Base-by-base conservation (phyloP, 1,284 basidiomycete genomes). In the Pholiota adiposa region DNA sequence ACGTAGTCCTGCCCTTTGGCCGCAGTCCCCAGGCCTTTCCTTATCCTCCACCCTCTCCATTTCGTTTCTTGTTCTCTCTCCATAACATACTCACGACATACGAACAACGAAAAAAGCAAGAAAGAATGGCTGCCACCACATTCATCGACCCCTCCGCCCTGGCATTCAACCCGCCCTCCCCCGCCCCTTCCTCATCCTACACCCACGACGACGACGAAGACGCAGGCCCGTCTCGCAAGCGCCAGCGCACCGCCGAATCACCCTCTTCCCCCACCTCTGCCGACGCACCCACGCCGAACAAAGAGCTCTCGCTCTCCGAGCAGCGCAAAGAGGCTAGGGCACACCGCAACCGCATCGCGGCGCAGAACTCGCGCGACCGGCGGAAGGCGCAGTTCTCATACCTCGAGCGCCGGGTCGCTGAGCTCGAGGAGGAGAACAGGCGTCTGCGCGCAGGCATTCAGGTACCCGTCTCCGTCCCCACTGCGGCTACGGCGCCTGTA, bases 371-470 rank as follows among this genome's bases (percentile, higher is more conserved):
- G 23, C 87, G 91, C 56, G 91, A 93, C 77, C 82, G 88, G 64
- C 83, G 90, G 59, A 93, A 93, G 72, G 88, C 86, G 23, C 90
- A 93, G 63, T 93, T 87, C 70, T 34, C 77, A 6, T 79, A 81
- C 58, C 84, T 96, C 51, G 93, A 96, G 76, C 86, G 83, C 61
- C 79, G 92, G 55, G 92, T 96, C 55, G 75, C 85, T 21, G 87
- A 92, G 70, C 87, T 96, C 61, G 93, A 95, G 77, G 88, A 90
- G 52, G 94, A 96, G 78, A 95, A 95, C 75, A 77, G 82, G 38
- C 84, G 84, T 54, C 84, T 96, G 18, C 85, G 92, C 12, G 85
- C 87, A 6, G 85, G 88, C 27, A 81, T 92, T 71, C 78, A 40
- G 1, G 50, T 56, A 3, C 54, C 58, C 6, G n/a, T n/a, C n/a